Evolutionary conservation across 2,329 filamentous ascomycete species (phyloP).

Genomic region (Fusarium brachygibbosum): DNA sequence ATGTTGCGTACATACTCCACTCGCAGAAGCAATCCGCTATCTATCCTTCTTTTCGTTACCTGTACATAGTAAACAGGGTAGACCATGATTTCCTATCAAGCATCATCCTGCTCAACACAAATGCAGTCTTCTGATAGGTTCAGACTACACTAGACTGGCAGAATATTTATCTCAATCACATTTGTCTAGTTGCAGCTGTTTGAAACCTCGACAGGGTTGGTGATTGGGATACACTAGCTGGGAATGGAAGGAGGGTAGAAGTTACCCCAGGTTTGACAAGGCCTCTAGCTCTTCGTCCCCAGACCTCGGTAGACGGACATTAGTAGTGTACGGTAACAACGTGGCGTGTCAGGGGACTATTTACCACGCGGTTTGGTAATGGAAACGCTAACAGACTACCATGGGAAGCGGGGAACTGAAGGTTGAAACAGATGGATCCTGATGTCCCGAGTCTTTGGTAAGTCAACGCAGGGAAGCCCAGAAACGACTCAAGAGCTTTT

Average conservation of each 20-base stretch:
- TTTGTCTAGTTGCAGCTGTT: background rate
- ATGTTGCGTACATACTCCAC: background rate
- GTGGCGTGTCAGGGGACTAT: background rate
- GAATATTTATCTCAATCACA: background rate
- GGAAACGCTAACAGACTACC: background rate
- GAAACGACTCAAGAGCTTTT: background rate
- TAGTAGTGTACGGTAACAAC: background rate
- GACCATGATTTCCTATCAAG: rapidly evolving
- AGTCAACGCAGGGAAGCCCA: background rate
- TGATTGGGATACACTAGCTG: background rate
- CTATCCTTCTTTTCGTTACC: too few relatives aligned
- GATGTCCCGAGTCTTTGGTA: background rate
- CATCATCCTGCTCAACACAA: too few relatives aligned
- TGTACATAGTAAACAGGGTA: background rate
- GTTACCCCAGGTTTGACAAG: background rate
- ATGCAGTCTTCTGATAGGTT: background rate
- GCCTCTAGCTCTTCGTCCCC: too few relatives aligned
- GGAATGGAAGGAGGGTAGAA: background rate
- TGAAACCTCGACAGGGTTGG: background rate
- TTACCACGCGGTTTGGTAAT: too few relatives aligned
- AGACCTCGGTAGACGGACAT: background rate
- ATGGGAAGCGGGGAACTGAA: background rate
- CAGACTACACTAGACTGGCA: rapidly evolving
- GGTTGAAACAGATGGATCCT: background rate
- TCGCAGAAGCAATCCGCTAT: too few relatives aligned